Evolutionary conservation across 2,329 filamentous ascomycete genomes (phyloP), one percentile per base, ranked within the genome.

Genomic region (Colletotrichum musae): DNA sequence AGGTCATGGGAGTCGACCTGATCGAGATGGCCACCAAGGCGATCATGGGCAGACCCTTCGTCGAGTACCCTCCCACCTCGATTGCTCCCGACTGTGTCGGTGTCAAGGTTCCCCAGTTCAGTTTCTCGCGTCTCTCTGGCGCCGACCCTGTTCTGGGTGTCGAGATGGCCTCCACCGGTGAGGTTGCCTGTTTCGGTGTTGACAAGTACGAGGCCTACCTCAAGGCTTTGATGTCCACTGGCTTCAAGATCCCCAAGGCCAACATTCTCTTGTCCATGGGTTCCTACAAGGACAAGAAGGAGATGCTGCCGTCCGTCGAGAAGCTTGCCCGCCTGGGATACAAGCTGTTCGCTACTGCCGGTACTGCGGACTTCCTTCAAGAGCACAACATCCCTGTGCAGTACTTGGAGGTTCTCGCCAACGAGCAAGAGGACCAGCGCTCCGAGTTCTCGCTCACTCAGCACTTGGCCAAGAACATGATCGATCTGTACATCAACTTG

Each of bases 21-120:
- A 98, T 99, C 73, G 95, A 98, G 85, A 94, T 99, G 94, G 96
- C 96, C 32, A 98, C 96, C 74, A 97, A 97, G 85, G 95, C 95
- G 16, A 98, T 98, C 83, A 94, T 96, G 84, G 92, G 92, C 53
- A 85, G 94, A 76, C 93, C 94, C 3, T 91, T 98, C 72, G 83
- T 88, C 64, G 93, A 92, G 74, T 98, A 98, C 77, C 95, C 96
- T 54, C 87, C 91, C 7, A 88, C 92, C 70, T 91, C 89, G 66
- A 88, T 98, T 57, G 89, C 92, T 4, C 87, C 92, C 13, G 89
- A 96, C 79, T 95, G 94, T 73, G 95, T 99, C 58, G 96, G 94
- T 83, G 94, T 98, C 79, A 99, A 99, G 86, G 96, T 98, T 41
- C 96, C 96, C 2, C 96, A 99, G 80, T 99, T 99, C 88, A 98